phyloP scores from a whole-genome alignment of 2,329 filamentous ascomycete species.

The Alternaria gaisen region DNA sequence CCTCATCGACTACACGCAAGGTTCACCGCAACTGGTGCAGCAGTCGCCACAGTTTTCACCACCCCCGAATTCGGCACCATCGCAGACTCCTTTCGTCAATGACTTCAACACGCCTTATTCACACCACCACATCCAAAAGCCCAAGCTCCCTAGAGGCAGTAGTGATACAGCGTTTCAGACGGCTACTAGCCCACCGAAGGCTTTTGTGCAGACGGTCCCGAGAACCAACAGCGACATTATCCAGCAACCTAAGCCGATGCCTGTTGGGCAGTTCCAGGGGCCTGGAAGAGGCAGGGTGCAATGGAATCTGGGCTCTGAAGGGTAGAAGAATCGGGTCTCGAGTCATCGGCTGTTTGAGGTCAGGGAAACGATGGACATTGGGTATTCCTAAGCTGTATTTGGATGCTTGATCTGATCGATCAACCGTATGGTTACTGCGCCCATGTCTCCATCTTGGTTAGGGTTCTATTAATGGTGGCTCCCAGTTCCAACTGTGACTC shows the following conservation, averaged over 20 bases:
- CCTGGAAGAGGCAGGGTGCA: constrained; percentile 37
- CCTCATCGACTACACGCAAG: constrained; percentile 12
- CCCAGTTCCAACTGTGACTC: not conserved
- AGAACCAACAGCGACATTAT: constrained; percentile 43
- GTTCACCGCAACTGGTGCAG: constrained; percentile 9
- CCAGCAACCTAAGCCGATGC: constrained; percentile 37
- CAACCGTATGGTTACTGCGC: not conserved
- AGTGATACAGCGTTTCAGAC: constrained; percentile 33
- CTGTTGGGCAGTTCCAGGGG: constrained; percentile 28
- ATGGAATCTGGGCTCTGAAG: constrained; percentile 49
- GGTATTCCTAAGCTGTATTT: not conserved
- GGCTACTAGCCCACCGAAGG: constrained; percentile 17
- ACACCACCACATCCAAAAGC: constrained; percentile 31
- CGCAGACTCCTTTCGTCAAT: constrained; percentile 22
- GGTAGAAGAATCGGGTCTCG: constrained; percentile 1
- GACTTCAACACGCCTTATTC: constrained; percentile 31
- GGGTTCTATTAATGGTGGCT: not conserved
- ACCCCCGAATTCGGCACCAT: not conserved
- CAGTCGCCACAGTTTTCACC: constrained; percentile 8
- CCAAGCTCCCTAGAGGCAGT: constrained; percentile 29
- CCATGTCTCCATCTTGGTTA: not conserved
- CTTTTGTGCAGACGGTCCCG: constrained; percentile 22
- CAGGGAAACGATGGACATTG: not conserved
- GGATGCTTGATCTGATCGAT: not conserved
- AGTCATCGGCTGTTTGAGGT: not conserved